Evolutionary conservation across 495 filamentous ascomycete species (phyloP).

Genomic region (Cercophora samala): DNA sequence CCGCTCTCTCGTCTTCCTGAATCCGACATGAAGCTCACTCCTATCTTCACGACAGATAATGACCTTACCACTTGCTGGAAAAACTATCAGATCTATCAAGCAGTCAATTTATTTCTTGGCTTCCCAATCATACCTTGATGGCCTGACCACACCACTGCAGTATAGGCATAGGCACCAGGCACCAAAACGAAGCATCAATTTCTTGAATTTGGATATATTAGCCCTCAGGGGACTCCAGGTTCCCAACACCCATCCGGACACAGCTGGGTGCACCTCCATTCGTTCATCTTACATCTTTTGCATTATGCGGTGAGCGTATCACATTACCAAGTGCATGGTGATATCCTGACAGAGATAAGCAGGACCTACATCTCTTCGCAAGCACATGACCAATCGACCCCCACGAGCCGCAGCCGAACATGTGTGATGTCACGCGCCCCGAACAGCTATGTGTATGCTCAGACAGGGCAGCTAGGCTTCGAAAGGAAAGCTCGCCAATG

Average conservation of each 20-base stretch:
- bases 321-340: not conserved
- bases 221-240: not conserved
- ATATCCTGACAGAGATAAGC: not conserved
- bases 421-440: not conserved
- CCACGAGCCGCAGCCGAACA: not conserved
- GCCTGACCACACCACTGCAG: not conserved
- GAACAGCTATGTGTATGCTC: no score
- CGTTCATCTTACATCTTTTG: not conserved
- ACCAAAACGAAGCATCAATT: not conserved
- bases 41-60: no score
- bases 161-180: not conserved
- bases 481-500: not conserved
- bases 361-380: not conserved
- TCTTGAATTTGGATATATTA: no score
- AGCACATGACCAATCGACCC: not conserved
- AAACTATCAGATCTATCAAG: no score
- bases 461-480: not conserved
- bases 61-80: no score
- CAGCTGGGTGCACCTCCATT: no score
- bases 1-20: no score
- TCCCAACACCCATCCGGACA: not conserved
- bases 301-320: not conserved
- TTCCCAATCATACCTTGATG: not conserved
- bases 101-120: no score
- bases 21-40: no score